A percentile compares a stretch with the other conserved stretches of the same genome.
Conservation (phyloP, 768 basidiomycete species). For the Lentinula guzmanii region DNA sequence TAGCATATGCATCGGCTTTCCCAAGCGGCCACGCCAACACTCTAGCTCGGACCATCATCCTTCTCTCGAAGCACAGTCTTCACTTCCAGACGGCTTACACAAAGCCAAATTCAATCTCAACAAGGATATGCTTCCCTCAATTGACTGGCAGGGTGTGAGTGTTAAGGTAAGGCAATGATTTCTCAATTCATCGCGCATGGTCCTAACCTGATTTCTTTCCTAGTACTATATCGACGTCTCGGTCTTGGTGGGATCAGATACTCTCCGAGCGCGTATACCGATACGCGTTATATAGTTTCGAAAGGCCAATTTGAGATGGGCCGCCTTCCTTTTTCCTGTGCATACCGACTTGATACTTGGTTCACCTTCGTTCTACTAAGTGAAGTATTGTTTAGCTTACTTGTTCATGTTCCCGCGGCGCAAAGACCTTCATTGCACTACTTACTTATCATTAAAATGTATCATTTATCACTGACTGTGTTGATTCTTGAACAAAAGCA, state of each 20-base stretch:
- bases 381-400: neutral
- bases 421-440: neutral
- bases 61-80: slow-evolving; percentile 35
- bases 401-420: neutral
- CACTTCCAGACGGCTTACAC: slow-evolving; percentile 63
- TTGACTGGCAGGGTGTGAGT: slow-evolving; percentile 61
- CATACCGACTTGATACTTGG: neutral
- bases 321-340: neutral
- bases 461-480: neutral
- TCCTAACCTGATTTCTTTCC: slow-evolving; percentile 5
- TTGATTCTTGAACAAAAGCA: neutral
- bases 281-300: slow-evolving; percentile 45
- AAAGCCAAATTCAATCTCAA: slow-evolving; percentile 52
- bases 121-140: slow-evolving; percentile 55
- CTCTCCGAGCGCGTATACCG: slow-evolving; percentile 55
- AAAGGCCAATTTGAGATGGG: neutral
- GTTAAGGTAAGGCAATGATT: slow-evolving; percentile 47
- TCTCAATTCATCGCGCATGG: neutral
- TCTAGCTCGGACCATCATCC: slow-evolving; percentile 35
- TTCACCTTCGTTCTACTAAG: neutral
- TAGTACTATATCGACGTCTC: slow-evolving; percentile 74
- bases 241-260: slow-evolving; percentile 59
- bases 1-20: slow-evolving; percentile 60
- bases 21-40: slow-evolving; percentile 55
- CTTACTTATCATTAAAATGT: neutral